phyloP scores from a whole-genome alignment of 306 rosid genomes.

The Trifolium dubium region DNA sequence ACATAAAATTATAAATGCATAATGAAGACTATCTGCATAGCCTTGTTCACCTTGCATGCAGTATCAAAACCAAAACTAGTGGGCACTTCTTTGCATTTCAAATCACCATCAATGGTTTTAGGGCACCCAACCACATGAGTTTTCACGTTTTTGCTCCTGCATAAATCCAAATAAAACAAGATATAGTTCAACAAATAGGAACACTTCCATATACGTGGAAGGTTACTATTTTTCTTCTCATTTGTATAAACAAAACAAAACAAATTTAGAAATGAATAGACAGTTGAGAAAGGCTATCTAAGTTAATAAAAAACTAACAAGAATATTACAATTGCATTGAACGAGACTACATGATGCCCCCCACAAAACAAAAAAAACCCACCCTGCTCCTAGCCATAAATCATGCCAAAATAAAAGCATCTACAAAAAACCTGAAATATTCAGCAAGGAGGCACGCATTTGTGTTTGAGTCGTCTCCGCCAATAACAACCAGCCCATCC shows the following conservation, averaged over 20 bases:
- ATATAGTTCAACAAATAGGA: conserved; percentile 26
- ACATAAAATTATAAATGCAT: conserved; percentile 21
- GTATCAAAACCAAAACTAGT: conserved; percentile 99
- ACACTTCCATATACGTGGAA: neutral
- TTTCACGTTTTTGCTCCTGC: conserved; percentile 74
- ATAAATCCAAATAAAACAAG: conserved; percentile 39
- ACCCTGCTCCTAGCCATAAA: conserved; percentile 2
- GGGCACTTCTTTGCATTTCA: conserved; percentile 98
- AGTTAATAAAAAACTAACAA: conserved; percentile 31
- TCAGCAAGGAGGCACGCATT: conserved; percentile 99
- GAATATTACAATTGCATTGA: conserved; percentile 14
- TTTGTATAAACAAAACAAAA: neutral
- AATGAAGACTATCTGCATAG: conserved; percentile 11
- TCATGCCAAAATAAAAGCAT: conserved; percentile 24
- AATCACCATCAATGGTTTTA: conserved; percentile 97
- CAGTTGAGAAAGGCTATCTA: conserved; percentile 1
- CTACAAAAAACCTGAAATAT: conserved; percentile 72
- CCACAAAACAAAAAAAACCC: neutral
- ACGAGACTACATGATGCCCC: neutral
- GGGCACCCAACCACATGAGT: conserved; percentile 93
- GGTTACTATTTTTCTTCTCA: conserved; percentile 18
- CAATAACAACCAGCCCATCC: conserved; percentile 96
- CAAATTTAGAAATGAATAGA: conserved; percentile 10
- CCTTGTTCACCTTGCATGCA: conserved; percentile 88
- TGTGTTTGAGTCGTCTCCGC: conserved; percentile 99